These are phyloP conservation scores for Microcyclospora tardicrescens DNA, from an alignment of 2,329 filamentous ascomycete genomes.

Conservation along the genomic window DNA sequence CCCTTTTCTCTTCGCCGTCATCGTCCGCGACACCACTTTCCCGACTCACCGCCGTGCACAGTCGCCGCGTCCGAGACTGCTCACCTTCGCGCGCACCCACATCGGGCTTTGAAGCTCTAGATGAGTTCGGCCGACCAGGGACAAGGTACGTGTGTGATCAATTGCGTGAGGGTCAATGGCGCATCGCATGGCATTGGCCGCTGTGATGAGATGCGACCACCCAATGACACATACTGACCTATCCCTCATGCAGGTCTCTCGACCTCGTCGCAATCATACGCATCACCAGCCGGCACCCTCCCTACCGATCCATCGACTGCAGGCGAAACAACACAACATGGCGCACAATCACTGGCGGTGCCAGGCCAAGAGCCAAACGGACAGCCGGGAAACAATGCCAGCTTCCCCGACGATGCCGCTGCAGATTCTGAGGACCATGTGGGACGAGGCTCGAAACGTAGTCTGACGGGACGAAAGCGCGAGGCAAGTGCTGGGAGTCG, in stretches of 20 bases:
- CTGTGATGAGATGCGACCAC: too few species aligned
- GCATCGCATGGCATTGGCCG: too few species aligned
- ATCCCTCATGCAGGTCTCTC: constrained; percentile 8
- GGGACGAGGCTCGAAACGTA: constrained; percentile 32
- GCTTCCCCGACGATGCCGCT: constrained; percentile 32
- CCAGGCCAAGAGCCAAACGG: constrained; percentile 4
- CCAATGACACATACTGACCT: too few species aligned
- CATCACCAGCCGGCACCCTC: constrained; percentile 8
- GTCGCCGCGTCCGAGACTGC: too few species aligned
- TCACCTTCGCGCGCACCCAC: too few species aligned
- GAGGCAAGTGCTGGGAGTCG: constrained; percentile 35
- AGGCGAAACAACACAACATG: constrained; percentile 5
- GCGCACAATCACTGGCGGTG: constrained; percentile 9
- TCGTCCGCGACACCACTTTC: too few species aligned
- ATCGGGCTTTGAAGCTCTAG: too few species aligned
- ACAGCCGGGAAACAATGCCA: constrained; percentile 19
- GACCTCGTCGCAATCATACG: constrained; percentile 12
- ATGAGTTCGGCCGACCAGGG: too few species aligned
- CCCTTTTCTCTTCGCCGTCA: too few species aligned
- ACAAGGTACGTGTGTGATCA: too few species aligned
- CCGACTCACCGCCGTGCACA: too few species aligned
- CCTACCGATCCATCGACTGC: constrained; percentile 8
- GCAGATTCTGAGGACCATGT: constrained; percentile 31
- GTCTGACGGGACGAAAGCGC: constrained; percentile 32
- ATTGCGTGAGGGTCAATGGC: too few species aligned